phyloP scores from a whole-genome alignment of 805 yeast species.

The Metschnikowia chrysomelidarum region DNA sequence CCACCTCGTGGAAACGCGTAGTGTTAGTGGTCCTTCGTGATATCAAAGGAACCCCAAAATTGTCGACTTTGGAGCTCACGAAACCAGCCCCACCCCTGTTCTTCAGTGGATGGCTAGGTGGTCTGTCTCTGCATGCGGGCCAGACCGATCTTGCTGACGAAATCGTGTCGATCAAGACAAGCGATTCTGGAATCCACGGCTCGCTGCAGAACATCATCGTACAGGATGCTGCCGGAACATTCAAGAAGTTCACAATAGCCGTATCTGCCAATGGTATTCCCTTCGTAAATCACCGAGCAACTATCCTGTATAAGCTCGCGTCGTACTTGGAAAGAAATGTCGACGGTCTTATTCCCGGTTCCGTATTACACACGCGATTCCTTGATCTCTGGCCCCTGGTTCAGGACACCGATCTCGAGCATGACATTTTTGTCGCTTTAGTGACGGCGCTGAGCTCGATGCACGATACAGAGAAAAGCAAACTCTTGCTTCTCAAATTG shows the following conservation, averaged over 20 bases:
- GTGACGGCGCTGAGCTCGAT: slow-evolving; percentile 14
- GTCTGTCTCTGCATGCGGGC: too few species aligned
- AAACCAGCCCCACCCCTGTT: slow-evolving; percentile 12
- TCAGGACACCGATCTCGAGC: slow-evolving; percentile 19
- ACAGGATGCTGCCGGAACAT: slow-evolving; percentile 46
- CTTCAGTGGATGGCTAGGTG: slow-evolving; percentile 15
- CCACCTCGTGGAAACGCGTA: slow-evolving; percentile 70
- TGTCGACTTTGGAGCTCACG: slow-evolving; percentile 33
- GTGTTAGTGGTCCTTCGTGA: slow-evolving; percentile 64
- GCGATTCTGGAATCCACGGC: slow-evolving; percentile 51
- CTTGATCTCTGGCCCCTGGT: slow-evolving; percentile 60
- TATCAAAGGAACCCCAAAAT: slow-evolving; percentile 57
- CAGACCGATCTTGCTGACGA: slow-evolving; percentile 36
- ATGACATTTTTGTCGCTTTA: slow-evolving; percentile 14
- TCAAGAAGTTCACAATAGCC: slow-evolving; percentile 30
- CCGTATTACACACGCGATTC: slow-evolving; percentile 49
- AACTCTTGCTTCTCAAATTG: slow-evolving; percentile 52
- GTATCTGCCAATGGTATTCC: slow-evolving; percentile 29
- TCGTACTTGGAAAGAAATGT: slow-evolving; percentile 29
- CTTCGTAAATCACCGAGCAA: slow-evolving; percentile 23
- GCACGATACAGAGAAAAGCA: slow-evolving; percentile 20
- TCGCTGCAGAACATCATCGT: slow-evolving; percentile 38
- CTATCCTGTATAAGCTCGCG: slow-evolving; percentile 34
- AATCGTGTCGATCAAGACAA: slow-evolving; percentile 58
- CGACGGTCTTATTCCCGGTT: slow-evolving; percentile 50